Evolutionary conservation across 805 yeast species (phyloP), one percentile per base, ranked within the genome.

Genomic region (Candida manassasensis): DNA sequence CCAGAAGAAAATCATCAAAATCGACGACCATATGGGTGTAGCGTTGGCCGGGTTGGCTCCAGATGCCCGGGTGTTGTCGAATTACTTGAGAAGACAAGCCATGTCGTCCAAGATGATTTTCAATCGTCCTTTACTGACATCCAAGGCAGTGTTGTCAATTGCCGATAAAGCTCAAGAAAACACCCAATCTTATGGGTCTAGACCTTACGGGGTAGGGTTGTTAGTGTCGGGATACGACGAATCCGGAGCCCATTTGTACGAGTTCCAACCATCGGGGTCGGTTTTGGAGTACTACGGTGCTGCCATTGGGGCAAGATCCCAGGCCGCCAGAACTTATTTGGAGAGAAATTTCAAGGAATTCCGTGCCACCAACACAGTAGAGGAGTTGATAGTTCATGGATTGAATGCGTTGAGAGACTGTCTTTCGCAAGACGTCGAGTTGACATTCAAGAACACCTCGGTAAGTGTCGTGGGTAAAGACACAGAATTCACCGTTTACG

Each of bases 31-130:
- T 58, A 64, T 93, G 73, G 99, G 97, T 21, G 73, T 93, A 45
- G 96, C 96, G 1, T 72, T 93, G 38, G 96, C 99, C 1, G 99
- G 99, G 7, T 76, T 93, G 52, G 97, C 97, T 0, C 97, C 99
- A 12, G 99, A 93, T 57, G 98, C 97, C 16, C 75, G 99, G 47
- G 95, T 93, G 25, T 71, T 93, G 48, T 81, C 95, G 33, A 93
- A 87, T 56, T 89, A 70, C 61, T 69, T 93, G 50, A 79, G 97
- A 58, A 88, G 86, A 50, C 93, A 89, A 53, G 94, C 97, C 34
- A 82, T 90, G 81, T 76, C 81, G 44, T 83, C 90, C 21, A 84
- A 77, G 51, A 73, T 90, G 72, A 79, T 89, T 18, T 93, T 76
- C 62, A 81, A 87, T 62, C 79, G 95, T 52, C 89, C 96, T 11